Percentiles rank a stretch among this genome's conserved stretches.
Evolutionary conservation across 345 rosid species (phyloP).

Genomic region (Rhizophora mangle): DNA sequence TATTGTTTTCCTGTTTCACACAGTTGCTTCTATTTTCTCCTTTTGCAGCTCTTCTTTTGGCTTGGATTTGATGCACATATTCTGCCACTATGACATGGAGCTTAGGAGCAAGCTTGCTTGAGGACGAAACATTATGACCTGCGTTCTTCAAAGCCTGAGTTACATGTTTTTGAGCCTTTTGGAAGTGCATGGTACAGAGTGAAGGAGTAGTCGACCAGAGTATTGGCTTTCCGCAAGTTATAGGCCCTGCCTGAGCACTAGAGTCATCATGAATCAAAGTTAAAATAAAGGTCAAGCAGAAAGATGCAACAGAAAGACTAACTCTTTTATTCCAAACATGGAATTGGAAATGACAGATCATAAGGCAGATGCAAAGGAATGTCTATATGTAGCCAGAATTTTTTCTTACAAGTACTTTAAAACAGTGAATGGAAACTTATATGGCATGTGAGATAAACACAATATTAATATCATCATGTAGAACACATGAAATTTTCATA

Average conservation of each 20-base stretch:
- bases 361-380: no score
- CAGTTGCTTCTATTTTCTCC: slow-evolving; percentile 20
- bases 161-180: slow-evolving; percentile 38
- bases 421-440: no score
- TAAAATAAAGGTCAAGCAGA: not conserved
- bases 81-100: slow-evolving; percentile 53
- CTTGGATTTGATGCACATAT: slow-evolving; percentile 55
- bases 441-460: no score
- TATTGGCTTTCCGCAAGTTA: slow-evolving; percentile 52
- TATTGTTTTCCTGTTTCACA: slow-evolving; percentile 32
- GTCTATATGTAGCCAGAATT: no score
- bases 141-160: no score
- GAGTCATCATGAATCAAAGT: not conserved
- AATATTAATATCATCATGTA: no score
- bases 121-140: no score
- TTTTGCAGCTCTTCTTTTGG: slow-evolving; percentile 50
- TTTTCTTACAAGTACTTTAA: no score
- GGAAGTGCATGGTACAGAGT: slow-evolving; percentile 48
- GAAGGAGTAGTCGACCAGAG: slow-evolving; percentile 48
- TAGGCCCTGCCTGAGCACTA: slow-evolving; percentile 54
- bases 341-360: not conserved
- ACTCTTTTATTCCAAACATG: not conserved
- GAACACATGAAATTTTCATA: no score
- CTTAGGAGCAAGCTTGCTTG: no score
- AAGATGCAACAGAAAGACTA: not conserved